Evolutionary conservation across 1,139 yeast species (phyloP), one percentile per base, ranked within the genome.

Genomic region (Debaryomyces fabryi): DNA sequence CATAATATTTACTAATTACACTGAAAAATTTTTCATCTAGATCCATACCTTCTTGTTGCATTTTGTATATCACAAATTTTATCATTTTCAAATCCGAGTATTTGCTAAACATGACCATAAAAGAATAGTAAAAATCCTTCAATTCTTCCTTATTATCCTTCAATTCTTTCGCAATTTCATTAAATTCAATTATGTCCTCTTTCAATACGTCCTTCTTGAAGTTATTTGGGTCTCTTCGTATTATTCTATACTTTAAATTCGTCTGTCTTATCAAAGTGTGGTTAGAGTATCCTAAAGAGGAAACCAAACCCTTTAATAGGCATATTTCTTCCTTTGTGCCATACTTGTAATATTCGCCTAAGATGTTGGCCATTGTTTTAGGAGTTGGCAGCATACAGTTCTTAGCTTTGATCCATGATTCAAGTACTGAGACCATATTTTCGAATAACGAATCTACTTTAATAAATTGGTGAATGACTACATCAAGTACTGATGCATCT

Each of bases 401-500:
- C 2, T 58, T 49, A 1, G 68, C 55, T 16, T 58, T 54, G 15
- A 58, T 52, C 79, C 79, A 74, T 2, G 57, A 48, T 27, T 64
- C 60, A 42, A 68, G 53, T 4, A 67, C 46, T n/a, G 53, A 55
- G n/a, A 55, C 49, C 13, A 68, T 34, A 41, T 67, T 65, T 30
- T 72, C 76, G 50, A 71, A 72, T 9, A 73, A 48, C 1, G 74
- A 59, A 38, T 65, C 73, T 6, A 62, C 65, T 30, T 57, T 55
- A 3, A 67, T 57, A 43, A 72, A 59, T 46, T 63, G 64, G 25
- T 49, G 45, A 5, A 72, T 45, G 4, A 68, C 59, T 1, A 64
- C 52, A 18, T 73, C 70, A n/a, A 75, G 49, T 2, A 74, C 54
- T 1, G 51, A 20, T 23, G 63, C 52, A 25, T 69, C 59, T 45